Conservation (phyloP, 2,329 filamentous ascomycete genomes). For the Neonectria neomacrospora region DNA sequence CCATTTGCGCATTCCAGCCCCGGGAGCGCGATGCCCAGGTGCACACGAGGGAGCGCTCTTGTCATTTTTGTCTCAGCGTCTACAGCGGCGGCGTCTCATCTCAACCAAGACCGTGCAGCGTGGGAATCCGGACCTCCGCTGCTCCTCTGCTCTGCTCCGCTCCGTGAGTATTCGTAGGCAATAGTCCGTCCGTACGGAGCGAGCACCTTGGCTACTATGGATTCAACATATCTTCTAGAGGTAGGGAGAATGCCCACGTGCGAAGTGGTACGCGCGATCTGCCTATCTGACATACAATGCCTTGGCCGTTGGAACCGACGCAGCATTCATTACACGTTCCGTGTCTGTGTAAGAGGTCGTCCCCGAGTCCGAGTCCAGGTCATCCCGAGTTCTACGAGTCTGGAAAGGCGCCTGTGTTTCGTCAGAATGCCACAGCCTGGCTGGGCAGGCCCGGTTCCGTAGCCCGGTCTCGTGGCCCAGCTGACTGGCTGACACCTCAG, state of each 20-base stretch:
- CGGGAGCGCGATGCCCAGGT: slow-evolving; percentile 3
- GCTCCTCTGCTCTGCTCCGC: not conserved
- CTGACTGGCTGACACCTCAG: slow-evolving; percentile 15
- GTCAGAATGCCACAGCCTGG: slow-evolving; percentile 4
- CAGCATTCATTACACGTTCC: not conserved
- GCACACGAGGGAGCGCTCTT: not conserved
- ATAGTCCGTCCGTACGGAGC: slow-evolving; percentile 5
- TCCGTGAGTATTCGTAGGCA: not conserved
- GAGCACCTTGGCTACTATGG: not conserved
- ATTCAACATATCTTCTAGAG: not conserved
- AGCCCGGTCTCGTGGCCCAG: slow-evolving; percentile 2
- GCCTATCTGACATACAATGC: not conserved
- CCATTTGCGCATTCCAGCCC: slow-evolving; percentile 21
- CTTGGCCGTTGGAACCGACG: not conserved
- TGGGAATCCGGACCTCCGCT: slow-evolving; percentile 16
- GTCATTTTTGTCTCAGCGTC: slow-evolving; percentile 8
- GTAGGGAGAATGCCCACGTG: not conserved
- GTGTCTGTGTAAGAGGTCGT: not conserved
- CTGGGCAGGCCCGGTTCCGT: not conserved
- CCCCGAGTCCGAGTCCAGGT: not conserved
- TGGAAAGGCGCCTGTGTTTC: not conserved
- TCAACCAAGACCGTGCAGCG: slow-evolving; percentile 14
- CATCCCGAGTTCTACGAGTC: not conserved
- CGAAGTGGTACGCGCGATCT: not conserved
- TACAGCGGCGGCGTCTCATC: slow-evolving; percentile 7